These are phyloP conservation scores for Glycine tomentella DNA, from an alignment of 306 rosid genomes.

Conservation along the genomic window DNA sequence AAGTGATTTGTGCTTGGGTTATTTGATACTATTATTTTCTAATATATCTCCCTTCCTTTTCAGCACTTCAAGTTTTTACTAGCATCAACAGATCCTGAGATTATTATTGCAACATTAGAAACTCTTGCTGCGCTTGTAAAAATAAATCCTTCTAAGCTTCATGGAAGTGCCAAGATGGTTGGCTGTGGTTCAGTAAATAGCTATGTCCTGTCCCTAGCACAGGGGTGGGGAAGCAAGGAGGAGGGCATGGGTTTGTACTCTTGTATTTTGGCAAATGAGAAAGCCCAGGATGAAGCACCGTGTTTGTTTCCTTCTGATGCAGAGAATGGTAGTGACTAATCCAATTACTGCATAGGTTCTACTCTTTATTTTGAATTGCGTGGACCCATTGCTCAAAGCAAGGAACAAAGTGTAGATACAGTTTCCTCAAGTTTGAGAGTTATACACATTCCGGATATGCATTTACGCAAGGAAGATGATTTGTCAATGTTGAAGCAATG, in stretches of 20 bases:
- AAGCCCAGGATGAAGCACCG: conserved; percentile 71
- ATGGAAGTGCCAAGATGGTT: conserved; percentile 91
- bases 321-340: conserved; percentile 69
- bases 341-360: conserved; percentile 80
- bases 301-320: conserved; percentile 84
- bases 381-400: conserved; percentile 61
- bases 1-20: conserved; percentile 15
- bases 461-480: conserved; percentile 82
- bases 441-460: conserved; percentile 82
- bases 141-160: conserved; percentile 92
- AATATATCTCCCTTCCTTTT: conserved; percentile 31
- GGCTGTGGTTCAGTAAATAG: conserved; percentile 92
- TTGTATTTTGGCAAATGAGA: conserved; percentile 85
- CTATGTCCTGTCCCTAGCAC: conserved; percentile 89
- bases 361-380: conserved; percentile 93
- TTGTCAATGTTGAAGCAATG: conserved; percentile 77
- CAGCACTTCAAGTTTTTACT: conserved; percentile 97
- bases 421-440: conserved; percentile 65
- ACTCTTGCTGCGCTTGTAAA: conserved; percentile 92
- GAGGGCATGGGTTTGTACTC: conserved; percentile 95
- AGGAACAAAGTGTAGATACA: conserved; percentile 55
- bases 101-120: conserved; percentile 83
- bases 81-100: conserved; percentile 92
- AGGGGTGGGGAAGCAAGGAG: conserved; percentile 99
- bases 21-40: conserved; percentile 30